Evolutionary conservation across 176 grass and related monocot species (phyloP), one percentile per base, ranked within the genome.

Genomic region (Eleusine coracana): DNA sequence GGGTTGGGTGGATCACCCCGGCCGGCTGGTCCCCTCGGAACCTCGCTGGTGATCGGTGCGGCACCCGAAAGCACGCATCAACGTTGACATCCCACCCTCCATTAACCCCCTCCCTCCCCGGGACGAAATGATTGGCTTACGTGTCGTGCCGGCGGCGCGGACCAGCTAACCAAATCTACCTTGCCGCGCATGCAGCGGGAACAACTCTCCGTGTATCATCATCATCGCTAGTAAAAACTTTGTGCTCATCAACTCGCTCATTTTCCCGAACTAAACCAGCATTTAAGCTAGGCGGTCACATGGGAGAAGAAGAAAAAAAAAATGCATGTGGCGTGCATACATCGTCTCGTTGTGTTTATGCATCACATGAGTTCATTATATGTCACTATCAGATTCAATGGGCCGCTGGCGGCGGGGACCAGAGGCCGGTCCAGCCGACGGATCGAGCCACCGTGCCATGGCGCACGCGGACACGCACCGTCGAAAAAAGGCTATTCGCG

Each of bases 51-150:
- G 88, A 86, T 80, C 25, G 52, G 28, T 63, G 87, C 60, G 31
- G 73, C 75, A 77, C 88, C 83, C 46, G 58, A 86, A 86, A 90
- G 88, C 88, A 88, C 45, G 71, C 85, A 60, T 7, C 81, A 91
- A 88, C 85, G 82, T 91, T 85, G 89, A 91, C 89, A 88, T 67
- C 81, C 56, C 76, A 91, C 81, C 85, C 71, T 77, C 89, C 84
- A 62, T 83, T 68, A 78, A 18, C 72, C 36, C 59, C 76, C 75
- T 48, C 17, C 23, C 41, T 34, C 31, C 31, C 31, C 31, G 31
- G 31, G 31, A 34, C 56, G 25, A 59, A 55, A 77, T 84, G 37
- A 77, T 69, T 77, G 25, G 18, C 20, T 18, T 58, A 13, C 6
- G 37, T 21, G 46, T 34, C 65, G 31, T 60, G 56, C 56, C 56